phyloP scores from a whole-genome alignment of 768 basidiomycete species.

The Rhodosporidiobolus odoratus region DNA sequence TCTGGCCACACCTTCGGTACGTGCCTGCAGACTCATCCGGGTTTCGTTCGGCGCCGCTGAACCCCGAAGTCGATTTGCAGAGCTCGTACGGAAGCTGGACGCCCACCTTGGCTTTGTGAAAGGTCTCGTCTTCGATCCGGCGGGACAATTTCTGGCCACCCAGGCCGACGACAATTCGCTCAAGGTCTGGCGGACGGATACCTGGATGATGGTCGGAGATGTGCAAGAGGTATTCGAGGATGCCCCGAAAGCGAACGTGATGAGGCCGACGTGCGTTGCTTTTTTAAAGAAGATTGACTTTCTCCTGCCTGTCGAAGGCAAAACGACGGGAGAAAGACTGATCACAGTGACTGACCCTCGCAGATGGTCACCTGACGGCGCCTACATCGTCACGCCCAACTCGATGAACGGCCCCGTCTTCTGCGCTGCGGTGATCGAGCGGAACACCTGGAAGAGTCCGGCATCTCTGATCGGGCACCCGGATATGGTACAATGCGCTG shows the following conservation, averaged over 20 bases:
- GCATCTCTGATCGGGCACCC: slow-evolving; percentile 95
- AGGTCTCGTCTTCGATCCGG: slow-evolving; percentile 98
- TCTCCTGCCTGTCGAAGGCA: not conserved
- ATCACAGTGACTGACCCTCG: not conserved
- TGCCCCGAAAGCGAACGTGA: slow-evolving; percentile 85
- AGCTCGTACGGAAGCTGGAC: slow-evolving; percentile 74
- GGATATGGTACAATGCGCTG: slow-evolving; percentile 65
- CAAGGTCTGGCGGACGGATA: slow-evolving; percentile 91
- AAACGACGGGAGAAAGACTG: not conserved
- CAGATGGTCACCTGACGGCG: slow-evolving; percentile 99
- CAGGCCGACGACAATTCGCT: slow-evolving; percentile 94
- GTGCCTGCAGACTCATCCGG: no score
- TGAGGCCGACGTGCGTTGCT: slow-evolving; percentile 27
- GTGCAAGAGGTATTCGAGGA: slow-evolving; percentile 86
- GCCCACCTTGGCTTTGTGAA: slow-evolving; percentile 95
- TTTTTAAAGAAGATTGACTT: no score
- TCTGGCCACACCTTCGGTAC: slow-evolving; percentile 82
- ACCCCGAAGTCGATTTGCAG: no score
- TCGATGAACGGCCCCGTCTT: slow-evolving; percentile 97
- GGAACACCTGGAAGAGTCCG: slow-evolving; percentile 75
- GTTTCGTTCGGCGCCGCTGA: no score
- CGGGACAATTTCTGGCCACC: slow-evolving; percentile 95
- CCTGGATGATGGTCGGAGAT: slow-evolving; percentile 80
- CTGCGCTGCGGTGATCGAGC: slow-evolving; percentile 89
- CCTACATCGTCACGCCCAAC: slow-evolving; percentile 94